A percentile compares a stretch with the other conserved stretches of the same genome.
phyloP scores from a whole-genome alignment of 83 land plant genomes.

The Picea abies region DNA sequence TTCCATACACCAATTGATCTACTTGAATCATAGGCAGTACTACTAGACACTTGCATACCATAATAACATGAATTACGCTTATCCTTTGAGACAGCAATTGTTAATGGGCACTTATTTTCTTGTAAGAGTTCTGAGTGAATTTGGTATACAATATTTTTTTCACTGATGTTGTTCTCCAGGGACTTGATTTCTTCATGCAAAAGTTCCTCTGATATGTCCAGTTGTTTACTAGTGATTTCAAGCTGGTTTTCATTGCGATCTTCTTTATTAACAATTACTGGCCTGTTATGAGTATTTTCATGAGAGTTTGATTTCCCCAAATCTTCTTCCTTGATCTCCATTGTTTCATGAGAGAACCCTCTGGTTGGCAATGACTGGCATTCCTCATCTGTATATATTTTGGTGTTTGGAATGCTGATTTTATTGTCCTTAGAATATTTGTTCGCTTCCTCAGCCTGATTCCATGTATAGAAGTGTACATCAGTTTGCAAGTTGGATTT shows the following conservation, averaged over 20 bases:
- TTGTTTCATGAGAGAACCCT: background rate
- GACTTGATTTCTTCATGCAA: background rate
- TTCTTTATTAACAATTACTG: background rate
- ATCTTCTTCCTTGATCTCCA: background rate
- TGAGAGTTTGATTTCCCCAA: constrained; percentile 1
- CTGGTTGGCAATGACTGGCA: background rate
- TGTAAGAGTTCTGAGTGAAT: background rate
- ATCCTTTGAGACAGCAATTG: background rate
- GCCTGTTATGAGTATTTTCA: background rate
- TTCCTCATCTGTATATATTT: background rate
- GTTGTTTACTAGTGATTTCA: background rate
- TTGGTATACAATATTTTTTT: background rate
- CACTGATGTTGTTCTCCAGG: background rate
- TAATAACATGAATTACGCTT: background rate
- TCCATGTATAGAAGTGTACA: no score
- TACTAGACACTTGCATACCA: background rate
- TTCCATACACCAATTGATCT: constrained; percentile 11
- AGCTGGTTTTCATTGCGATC: background rate
- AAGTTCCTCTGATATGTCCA: background rate
- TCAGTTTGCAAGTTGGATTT: no score
- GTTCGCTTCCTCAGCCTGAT: background rate
- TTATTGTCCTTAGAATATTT: background rate
- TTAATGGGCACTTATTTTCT: constrained; percentile 5
- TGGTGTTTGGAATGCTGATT: background rate
- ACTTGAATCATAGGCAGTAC: background rate